phyloP scores from a whole-genome alignment of 129 eudicot genomes.

The Logfia minima region DNA sequence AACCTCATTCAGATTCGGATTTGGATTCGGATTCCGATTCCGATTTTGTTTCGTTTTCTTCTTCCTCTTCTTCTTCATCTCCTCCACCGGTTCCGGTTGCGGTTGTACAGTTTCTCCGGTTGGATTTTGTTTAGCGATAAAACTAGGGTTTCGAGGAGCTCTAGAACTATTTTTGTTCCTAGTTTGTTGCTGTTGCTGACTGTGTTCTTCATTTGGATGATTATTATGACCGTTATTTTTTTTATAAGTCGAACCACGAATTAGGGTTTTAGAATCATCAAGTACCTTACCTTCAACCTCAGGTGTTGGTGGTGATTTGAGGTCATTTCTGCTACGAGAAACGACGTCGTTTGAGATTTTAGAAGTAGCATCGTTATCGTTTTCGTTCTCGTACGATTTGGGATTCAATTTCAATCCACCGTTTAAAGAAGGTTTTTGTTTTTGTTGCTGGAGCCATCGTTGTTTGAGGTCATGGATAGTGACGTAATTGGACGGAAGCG shows the following conservation, averaged over 20 bases:
- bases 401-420: neutral
- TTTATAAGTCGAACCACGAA: too few species aligned
- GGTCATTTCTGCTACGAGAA: neutral
- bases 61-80: neutral
- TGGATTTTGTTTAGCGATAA: neutral
- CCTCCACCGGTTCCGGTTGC: neutral
- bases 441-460: conserved; percentile 45
- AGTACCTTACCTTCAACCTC: neutral
- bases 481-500: conserved; percentile 51
- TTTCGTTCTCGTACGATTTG: neutral
- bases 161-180: neutral
- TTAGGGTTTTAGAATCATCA: neutral
- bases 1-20: neutral
- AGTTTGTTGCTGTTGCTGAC: neutral
- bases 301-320: neutral
- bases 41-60: neutral
- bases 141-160: conserved; percentile 18
- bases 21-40: too few species aligned
- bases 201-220: too few species aligned
- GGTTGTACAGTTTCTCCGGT: neutral
- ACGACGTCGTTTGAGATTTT: neutral
- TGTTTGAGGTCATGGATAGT: conserved; percentile 47
- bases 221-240: too few species aligned
- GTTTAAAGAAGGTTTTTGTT: neutral
- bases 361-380: conserved; percentile 7